Percentiles rank a stretch among this genome's conserved stretches.
Conservation (phyloP, 208 protist genomes). For the Vickermania spadyakhi region DNA sequence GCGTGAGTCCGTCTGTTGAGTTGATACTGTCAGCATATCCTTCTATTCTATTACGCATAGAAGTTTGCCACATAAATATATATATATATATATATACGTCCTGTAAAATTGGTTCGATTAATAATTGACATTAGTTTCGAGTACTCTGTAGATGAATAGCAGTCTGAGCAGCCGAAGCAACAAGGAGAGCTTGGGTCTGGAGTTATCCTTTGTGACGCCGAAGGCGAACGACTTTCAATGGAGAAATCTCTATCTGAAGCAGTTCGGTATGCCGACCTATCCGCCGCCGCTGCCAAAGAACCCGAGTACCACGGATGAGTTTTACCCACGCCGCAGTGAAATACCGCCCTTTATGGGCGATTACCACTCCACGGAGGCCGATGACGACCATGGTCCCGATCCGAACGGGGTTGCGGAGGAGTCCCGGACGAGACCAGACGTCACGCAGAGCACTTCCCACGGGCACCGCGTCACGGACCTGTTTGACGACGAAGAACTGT, state of each 20-base stretch:
- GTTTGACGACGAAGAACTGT: constrained; percentile 39
- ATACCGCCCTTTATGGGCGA: constrained; percentile 9
- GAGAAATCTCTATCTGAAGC: constrained; percentile 66
- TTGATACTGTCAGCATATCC: too few species aligned
- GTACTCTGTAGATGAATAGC: too few species aligned
- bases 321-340: constrained; percentile 18
- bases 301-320: constrained; percentile 26
- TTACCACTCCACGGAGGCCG: constrained; percentile 6
- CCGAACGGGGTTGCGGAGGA: background rate
- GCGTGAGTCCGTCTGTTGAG: too few species aligned
- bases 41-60: too few species aligned
- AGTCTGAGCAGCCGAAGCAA: too few species aligned
- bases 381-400: background rate
- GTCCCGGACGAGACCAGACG: constrained; percentile 6
- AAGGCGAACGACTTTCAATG: constrained; percentile 77
- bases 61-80: too few species aligned
- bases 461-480: constrained; percentile 5
- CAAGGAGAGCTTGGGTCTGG: background rate
- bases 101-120: too few species aligned
- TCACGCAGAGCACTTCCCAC: constrained; percentile 2
- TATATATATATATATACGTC: too few species aligned
- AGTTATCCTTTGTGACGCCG: constrained; percentile 22
- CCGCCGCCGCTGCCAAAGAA: constrained; percentile 59
- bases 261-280: constrained; percentile 68
- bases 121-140: too few species aligned